Percentiles rank a stretch among this genome's conserved stretches.
phyloP scores from a whole-genome alignment of 179 eudicot species.

The Spergularia azorica region DNA sequence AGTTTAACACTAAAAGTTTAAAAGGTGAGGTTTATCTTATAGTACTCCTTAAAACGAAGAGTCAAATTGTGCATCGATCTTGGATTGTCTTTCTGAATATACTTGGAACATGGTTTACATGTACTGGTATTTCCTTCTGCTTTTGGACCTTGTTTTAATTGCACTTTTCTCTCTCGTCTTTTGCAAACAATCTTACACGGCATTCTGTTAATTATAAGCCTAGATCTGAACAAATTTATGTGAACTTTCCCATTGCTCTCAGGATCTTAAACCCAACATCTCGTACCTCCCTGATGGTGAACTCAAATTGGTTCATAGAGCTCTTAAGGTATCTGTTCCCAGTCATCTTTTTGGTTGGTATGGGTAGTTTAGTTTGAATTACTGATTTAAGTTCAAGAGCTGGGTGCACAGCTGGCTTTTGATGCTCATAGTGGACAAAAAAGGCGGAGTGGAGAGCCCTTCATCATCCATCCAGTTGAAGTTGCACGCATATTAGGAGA shows the following conservation, averaged over 20 bases:
- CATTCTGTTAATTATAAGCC: slow-evolving; percentile 7
- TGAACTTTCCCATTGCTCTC: slow-evolving; percentile 28
- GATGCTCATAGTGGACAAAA: slow-evolving; percentile 98
- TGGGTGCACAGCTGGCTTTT: slow-evolving; percentile 80
- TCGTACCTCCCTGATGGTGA: slow-evolving; percentile 74
- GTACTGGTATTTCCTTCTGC: background rate
- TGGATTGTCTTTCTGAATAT: no score
- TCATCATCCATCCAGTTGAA: slow-evolving; percentile 94
- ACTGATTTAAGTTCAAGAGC: slow-evolving; percentile 20
- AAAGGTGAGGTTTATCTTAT: background rate
- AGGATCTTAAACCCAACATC: slow-evolving; percentile 82
- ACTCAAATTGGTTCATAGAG: slow-evolving; percentile 68
- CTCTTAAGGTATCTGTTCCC: slow-evolving; percentile 62
- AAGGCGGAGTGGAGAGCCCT: slow-evolving; percentile 98
- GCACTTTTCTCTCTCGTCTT: slow-evolving; percentile 1
- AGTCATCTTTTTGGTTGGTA: slow-evolving; percentile 7
- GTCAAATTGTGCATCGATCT: background rate
- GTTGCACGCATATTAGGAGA: slow-evolving; percentile 97
- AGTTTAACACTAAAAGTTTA: background rate
- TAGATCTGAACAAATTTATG: background rate
- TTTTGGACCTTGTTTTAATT: background rate
- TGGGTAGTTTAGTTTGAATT: background rate
- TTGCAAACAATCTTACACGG: background rate
- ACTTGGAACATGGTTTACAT: background rate
- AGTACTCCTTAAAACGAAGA: background rate